Evolutionary conservation across 345 rosid species (phyloP).

Genomic region (Salix purpurea): DNA sequence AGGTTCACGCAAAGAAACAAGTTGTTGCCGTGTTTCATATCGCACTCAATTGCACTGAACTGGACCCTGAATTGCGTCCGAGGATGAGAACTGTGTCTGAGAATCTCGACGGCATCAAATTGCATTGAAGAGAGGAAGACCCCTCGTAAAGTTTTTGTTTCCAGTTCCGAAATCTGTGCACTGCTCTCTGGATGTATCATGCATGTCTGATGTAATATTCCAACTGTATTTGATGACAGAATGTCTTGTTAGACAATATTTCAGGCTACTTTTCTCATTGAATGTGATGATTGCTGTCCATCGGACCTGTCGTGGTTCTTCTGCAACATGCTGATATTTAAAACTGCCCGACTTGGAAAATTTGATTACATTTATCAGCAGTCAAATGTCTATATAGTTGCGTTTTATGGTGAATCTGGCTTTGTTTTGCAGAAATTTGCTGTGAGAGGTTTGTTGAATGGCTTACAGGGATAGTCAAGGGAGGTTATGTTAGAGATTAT

Average conservation of each 20-base stretch:
- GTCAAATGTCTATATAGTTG: not conserved
- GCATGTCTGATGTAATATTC: not conserved
- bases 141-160: conserved; percentile 16
- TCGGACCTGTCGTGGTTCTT: not conserved
- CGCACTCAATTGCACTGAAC: conserved; percentile 84
- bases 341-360: no score
- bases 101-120: conserved; percentile 63
- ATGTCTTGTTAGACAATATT: not conserved
- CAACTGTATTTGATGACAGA: not conserved
- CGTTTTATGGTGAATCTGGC: not conserved
- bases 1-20: conserved; percentile 66
- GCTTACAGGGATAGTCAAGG: not conserved
- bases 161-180: conserved; percentile 5
- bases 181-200: not conserved
- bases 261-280: not conserved
- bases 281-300: not conserved
- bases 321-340: not conserved
- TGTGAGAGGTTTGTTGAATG: not conserved
- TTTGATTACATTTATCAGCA: not conserved
- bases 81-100: conserved; percentile 83
- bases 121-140: conserved; percentile 23
- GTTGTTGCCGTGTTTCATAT: conserved; percentile 63
- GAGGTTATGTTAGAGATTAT: no score
- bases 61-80: conserved; percentile 85
- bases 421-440: no score